phyloP scores from a whole-genome alignment of 164 flowering plant genomes.

The Paratinospora sagittata region DNA sequence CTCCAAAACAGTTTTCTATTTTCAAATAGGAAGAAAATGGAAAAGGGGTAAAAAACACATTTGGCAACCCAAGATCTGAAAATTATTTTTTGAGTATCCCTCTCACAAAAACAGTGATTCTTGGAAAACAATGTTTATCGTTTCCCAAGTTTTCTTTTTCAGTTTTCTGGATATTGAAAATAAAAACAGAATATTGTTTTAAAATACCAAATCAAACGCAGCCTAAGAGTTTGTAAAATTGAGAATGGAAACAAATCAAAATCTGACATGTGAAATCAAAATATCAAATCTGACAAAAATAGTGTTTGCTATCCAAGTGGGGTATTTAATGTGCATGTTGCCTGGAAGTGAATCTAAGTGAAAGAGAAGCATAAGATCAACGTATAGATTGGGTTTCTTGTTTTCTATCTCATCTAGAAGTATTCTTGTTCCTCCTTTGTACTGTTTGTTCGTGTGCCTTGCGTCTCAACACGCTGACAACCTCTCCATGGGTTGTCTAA shows the following conservation, averaged over 20 bases:
- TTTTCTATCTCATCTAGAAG: neutral
- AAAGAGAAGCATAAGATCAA: neutral
- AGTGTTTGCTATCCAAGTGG: neutral
- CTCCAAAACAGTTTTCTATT: too few species aligned
- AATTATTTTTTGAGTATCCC: too few species aligned
- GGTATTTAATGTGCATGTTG: neutral
- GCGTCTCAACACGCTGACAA: neutral
- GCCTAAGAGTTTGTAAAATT: neutral
- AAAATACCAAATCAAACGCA: too few species aligned
- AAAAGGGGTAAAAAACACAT: too few species aligned
- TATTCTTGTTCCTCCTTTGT: conserved; percentile 2
- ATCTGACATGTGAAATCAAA: neutral
- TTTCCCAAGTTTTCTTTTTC: too few species aligned
- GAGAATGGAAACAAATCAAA: neutral
- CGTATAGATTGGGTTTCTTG: neutral
- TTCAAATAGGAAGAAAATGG: too few species aligned
- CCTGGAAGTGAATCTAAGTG: neutral
- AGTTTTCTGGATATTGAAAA: too few species aligned
- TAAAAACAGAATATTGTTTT: too few species aligned
- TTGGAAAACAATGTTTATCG: too few species aligned
- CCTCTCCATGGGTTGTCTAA: conserved; percentile 4
- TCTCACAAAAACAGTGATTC: too few species aligned
- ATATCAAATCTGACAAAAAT: neutral
- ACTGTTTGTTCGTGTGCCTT: neutral
- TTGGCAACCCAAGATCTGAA: too few species aligned